Evolutionary conservation across 495 filamentous ascomycete genomes (phyloP), one percentile per base, ranked within the genome.

Genomic region (Talaromyces wortmannii): DNA sequence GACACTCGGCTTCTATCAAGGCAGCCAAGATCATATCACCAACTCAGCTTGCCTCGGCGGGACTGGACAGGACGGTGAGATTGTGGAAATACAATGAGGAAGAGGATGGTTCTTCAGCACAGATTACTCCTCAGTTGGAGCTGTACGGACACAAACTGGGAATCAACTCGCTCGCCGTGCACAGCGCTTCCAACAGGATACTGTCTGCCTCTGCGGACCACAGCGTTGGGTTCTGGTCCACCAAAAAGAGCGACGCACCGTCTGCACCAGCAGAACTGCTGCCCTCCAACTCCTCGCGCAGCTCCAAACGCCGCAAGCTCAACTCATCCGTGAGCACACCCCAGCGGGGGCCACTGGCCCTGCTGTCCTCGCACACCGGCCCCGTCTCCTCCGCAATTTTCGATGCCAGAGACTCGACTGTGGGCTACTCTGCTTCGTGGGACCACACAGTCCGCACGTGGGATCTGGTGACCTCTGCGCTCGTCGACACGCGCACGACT

Each of bases 361-460:
- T 92, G 31, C 73, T 96, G 51, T 75, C 78, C 2, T 80, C 81
- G 16, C 92, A 97, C 76, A 83, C 79, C 2, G 78, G 78, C 0
- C 80, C 86, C 3, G 87, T 92, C 11, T 85, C 86, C 1, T 84
- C 82, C 32, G 87, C 84, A 16, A 80, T 89, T 36, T 98, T 97
- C 74, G 87, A 92, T 65, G 86, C 85, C 2, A 77, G 79, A 46
- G 94, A 97, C 73, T 68, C 83, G 30, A 96, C 88, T 10, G 87
- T 97, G 23, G 92, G 86, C 32, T 97, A 98, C 77, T 91, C 90
- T 0, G 78, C 81, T 3, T 91, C 89, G 17, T 86, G 86, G 77
- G 94, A 97, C 74, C 91, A 96, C 70, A 87, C 88, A 0, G 74
- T 97, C 57, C 85, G 83, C 23, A 97, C 94, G 0, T 88, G 95